Evolutionary conservation across 2,329 filamentous ascomycete species (phyloP), one percentile per base, ranked within the genome.

Genomic region (Alternaria viburni): DNA sequence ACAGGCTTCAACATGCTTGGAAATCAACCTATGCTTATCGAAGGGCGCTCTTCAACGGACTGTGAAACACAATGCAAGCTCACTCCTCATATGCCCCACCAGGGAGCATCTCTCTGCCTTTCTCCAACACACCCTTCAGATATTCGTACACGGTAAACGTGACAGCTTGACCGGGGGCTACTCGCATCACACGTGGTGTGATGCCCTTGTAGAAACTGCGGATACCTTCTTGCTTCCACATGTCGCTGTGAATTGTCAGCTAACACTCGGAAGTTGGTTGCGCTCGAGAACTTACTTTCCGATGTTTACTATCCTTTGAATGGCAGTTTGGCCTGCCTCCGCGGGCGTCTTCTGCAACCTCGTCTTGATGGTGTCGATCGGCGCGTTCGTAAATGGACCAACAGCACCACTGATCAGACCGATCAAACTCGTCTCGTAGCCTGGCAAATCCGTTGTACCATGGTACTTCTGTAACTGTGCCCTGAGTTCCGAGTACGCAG

Each of bases 201-300:
- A 99, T 99, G 74, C 96, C 96, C 87, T 98, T 98, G 86, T 97
- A 99, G 83, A 99, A 99, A 51, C 96, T 96, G 74, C 93, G 90
- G 71, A 95, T 86, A 36, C 96, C 96, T 83, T 99, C 96, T 83
- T 97, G 92, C 76, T 91, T 93, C 81, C 83, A 84, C 83, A 86
- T 85, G 45, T 83, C 80, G 54, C 78, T 81, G 55, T 41, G 2
- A 25, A 3, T 17, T n/a, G 52, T 74, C 41, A 75, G 69, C 21
- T 41, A 7, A 11, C 6, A 41, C 32, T 43, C 25, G 30, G 23
- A 12, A 12, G 5, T 15, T 9, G 3, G 7, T 11, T 43, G 15
- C 49, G 6, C 28, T 44, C n/a, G 19, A 15, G 4, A 59, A 82
- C 86, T 55, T 66, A 81, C 79, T 52, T 76, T 11, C 92, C 90